phyloP scores from a whole-genome alignment of 345 rosid species.

The Lepidium aucheri region DNA sequence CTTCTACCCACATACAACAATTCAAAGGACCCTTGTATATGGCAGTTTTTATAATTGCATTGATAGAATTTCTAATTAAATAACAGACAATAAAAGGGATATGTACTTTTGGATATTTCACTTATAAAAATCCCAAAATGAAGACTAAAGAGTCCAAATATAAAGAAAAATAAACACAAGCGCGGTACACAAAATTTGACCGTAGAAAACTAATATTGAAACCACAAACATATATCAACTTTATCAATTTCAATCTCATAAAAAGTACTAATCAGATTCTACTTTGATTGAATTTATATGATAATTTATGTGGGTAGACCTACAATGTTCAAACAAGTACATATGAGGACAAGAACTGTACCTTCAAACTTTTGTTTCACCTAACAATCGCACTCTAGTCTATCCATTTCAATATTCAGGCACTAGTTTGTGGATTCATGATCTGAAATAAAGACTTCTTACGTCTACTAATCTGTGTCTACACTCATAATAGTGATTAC shows the following conservation, averaged over 20 bases:
- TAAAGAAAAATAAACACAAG: background rate
- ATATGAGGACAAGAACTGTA: conserved; percentile 24
- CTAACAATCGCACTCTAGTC: conserved; percentile 12
- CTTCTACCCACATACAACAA: background rate
- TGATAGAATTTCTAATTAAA: background rate
- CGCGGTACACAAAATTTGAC: conserved; percentile 22
- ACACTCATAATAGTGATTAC: background rate
- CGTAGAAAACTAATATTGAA: background rate
- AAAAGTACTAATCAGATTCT: conserved; percentile 19
- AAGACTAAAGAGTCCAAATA: conserved; percentile 13
- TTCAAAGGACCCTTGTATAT: background rate
- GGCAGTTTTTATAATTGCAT: background rate
- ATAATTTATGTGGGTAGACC: background rate
- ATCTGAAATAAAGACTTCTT: conserved; percentile 8
- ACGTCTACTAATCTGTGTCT: background rate
- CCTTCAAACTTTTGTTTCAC: conserved; percentile 18
- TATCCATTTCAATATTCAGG: background rate
- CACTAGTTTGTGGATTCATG: conserved; percentile 3
- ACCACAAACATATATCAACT: background rate
- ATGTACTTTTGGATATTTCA: background rate
- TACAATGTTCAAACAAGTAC: conserved; percentile 8
- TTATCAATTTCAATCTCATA: background rate
- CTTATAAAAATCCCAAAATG: background rate
- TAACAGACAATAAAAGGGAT: background rate
- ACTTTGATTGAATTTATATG: background rate